These are phyloP conservation scores for Fusarium sp. DNA, from an alignment of 2,329 filamentous ascomycete species.

Conservation along the genomic window DNA sequence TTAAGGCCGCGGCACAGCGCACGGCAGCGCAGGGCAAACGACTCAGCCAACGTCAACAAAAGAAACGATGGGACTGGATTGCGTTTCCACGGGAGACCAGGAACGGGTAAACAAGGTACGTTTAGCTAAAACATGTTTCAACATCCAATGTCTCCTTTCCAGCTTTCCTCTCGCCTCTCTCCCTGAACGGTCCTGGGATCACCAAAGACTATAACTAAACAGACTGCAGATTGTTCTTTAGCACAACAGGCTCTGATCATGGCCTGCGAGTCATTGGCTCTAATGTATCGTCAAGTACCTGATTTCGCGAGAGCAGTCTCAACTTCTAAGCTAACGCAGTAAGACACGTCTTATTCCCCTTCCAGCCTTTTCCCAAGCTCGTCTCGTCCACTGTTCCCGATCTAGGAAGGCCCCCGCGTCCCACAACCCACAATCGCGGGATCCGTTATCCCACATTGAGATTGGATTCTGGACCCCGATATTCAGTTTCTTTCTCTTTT, in stretches of 20 bases:
- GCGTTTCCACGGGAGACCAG: conserved; percentile 32
- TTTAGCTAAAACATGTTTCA: conserved; percentile 32
- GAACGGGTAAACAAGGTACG: background rate
- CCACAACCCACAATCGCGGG: conserved; percentile 25
- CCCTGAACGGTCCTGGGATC: background rate
- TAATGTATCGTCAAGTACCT: conserved; percentile 19
- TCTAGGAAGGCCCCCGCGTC: conserved; percentile 31
- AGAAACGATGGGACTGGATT: conserved; percentile 16
- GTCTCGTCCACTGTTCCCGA: conserved; percentile 31
- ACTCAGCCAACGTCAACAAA: background rate
- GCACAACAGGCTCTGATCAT: background rate
- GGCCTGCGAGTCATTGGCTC: conserved; percentile 17
- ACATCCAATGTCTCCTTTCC: conserved; percentile 24
- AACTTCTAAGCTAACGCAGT: conserved; percentile 8
- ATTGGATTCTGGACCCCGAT: conserved; percentile 16
- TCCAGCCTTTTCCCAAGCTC: conserved; percentile 1
- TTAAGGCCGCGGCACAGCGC: background rate
- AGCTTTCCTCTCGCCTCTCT: conserved; percentile 2
- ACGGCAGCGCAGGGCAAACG: background rate
- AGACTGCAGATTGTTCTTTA: background rate
- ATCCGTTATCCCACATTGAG: conserved; percentile 32
- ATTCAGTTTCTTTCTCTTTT: conserved; percentile 2
- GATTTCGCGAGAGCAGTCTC: background rate
- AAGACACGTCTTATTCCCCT: conserved; percentile 3
- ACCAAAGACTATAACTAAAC: background rate